Evolutionary conservation across 331 rosid species (phyloP).

Genomic region (Rosa hybrid): DNA sequence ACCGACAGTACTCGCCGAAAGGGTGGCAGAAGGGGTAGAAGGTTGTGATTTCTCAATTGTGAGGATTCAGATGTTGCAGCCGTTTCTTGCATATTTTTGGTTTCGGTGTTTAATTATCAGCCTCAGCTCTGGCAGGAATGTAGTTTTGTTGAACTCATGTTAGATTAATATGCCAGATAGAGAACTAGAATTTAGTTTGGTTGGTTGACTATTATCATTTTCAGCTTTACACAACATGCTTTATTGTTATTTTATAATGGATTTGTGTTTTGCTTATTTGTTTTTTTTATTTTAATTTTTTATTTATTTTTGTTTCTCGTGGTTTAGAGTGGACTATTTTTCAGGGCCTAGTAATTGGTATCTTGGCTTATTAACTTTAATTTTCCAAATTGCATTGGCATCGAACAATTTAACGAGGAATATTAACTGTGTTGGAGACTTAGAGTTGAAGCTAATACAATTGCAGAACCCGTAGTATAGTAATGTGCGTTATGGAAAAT

Average conservation of each 20-base stretch:
- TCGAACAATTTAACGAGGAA: no score
- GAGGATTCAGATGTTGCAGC: background rate
- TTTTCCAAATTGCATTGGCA: no score
- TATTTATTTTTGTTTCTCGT: no score
- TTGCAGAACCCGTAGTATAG: no score
- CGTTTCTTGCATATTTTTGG: background rate
- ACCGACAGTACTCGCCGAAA: conserved; percentile 52
- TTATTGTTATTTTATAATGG: background rate
- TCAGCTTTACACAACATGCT: background rate
- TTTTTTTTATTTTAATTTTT: background rate
- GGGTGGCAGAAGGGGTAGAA: conserved; percentile 60
- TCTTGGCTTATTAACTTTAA: no score
- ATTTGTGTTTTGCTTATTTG: conserved; percentile 2
- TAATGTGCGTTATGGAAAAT: no score
- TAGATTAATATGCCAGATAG: background rate
- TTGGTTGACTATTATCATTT: conserved; percentile 7
- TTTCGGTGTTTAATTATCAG: background rate
- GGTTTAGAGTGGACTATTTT: no score
- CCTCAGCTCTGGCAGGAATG: background rate
- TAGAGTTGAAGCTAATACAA: no score
- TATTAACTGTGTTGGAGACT: no score
- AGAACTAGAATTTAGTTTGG: conserved; percentile 10
- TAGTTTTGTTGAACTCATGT: conserved; percentile 13
- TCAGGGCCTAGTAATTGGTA: no score
- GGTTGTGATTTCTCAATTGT: conserved; percentile 24